Evolutionary conservation across 2,329 filamentous ascomycete genomes (phyloP), one percentile per base, ranked within the genome.

Genomic region (Colletotrichum lupini): DNA sequence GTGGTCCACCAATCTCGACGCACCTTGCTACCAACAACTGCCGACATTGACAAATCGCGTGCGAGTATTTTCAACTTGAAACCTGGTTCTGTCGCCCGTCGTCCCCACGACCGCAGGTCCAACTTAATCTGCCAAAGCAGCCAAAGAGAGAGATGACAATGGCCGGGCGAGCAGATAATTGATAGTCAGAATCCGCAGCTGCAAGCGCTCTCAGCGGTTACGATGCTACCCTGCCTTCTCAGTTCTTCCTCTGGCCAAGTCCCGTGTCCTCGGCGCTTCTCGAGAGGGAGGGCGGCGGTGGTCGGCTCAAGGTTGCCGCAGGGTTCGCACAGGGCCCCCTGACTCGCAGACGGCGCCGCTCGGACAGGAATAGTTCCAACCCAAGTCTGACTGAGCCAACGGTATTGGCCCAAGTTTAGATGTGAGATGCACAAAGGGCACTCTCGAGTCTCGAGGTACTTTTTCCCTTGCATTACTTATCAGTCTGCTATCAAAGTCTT

Each of bases 21-120:
- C 52, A 66, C 37, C 32, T 42, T 35, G 67, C 61, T 61, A 73
- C 67, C 71, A 73, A 73, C 67, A 73, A 61, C 71, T 65, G 60
- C 60, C 67, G 67, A 66, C 46, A 19, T 73, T 73, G 71, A 73
- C 67, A 73, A 73, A 73, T 73, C 60, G 71, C 35, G 60, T 66
- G 56, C 71, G 46, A 62, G 71, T 24, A 73, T 73, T 73, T 19
- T 65, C 46, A 66, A 73, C 60, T 28, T 73, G 71, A 73, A 73
- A 66, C 71, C 71, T 61, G 71, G 71, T 73, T 70, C 35, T 42
- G 35, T 65, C 67, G 42, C 46, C 71, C n/a, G 67, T 56, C 28
- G 52, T 70, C 71, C 71, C 56, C 71, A 73, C 60, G 71, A 28
- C 49, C 42, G 49, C 9, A 49, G 71, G 35, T 60, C 71, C 71